Base-by-base conservation (phyloP, 495 filamentous ascomycete genomes). In the Aspergillus ostianus region DNA sequence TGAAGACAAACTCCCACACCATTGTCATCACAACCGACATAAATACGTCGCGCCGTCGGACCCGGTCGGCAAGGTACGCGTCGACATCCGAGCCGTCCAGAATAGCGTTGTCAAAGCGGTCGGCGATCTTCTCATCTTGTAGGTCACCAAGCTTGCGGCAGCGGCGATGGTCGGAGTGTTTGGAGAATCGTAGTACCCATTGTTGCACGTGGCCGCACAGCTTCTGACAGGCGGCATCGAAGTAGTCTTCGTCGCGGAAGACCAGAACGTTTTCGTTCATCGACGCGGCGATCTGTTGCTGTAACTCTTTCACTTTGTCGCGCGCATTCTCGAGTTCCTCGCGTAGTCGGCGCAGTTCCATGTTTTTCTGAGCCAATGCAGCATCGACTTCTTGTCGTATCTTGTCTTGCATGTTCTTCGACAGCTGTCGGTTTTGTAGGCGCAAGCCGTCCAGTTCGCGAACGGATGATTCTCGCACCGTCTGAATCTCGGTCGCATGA, bases 1-100 rank as follows among this genome's bases (percentile, higher is more conserved):
- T 96, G 73, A 98, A 98, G 69, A 98, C 87, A 67, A 90, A 96
- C 70, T 98, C 93, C 91, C 92, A 97, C 41, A 98, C 85, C 90
- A 98, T 96, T 48, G 87, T 92, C 92, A 97, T 98, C 62, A 92
- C 87, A 64, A 98, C 90, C 23, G 90, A 92, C 90, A 97, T 96
- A 77, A 98, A 95, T 36, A 97, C 88, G 75, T 97, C 91, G 41
- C 92, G 85, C 53, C 94, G 86, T 59, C 84, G 84, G 54, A 94
- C 88, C 47, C 95, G 88, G 68, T 98, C 95, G 60, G 81, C 81
- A 13, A 98, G 85, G 69, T 93, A 92, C 53, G 76, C 76, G 65
- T 98, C 90, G 21, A 93, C 90, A 67, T 97, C 92, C 36, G 91
- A 89, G 57, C 93, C 94, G 71, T 98, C 94, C 45, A 98, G 82